A percentile compares a stretch with the other conserved stretches of the same genome.
These are phyloP conservation scores for Zygosaccharomyces bisporus DNA, from an alignment of 805 yeast species.

Conservation along the genomic window DNA sequence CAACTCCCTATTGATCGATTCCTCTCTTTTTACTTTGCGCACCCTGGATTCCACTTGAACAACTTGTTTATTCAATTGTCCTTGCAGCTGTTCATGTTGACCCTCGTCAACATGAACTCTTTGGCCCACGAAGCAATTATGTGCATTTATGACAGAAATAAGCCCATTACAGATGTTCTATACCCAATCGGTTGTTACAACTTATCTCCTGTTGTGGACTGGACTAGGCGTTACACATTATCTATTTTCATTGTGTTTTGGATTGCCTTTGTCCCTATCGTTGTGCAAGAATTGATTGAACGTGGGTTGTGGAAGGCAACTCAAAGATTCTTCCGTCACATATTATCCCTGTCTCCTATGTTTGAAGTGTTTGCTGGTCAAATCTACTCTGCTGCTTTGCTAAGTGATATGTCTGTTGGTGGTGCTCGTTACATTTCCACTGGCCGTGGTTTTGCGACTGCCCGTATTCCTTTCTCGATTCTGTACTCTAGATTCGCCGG, in stretches of 20 bases:
- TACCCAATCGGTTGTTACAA: constrained; percentile 73
- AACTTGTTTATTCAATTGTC: constrained; percentile 75
- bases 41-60: constrained; percentile 82
- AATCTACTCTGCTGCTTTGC: constrained; percentile 66
- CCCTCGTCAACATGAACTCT: constrained; percentile 67
- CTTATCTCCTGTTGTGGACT: constrained; percentile 67
- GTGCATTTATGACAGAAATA: constrained; percentile 61
- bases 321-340: constrained; percentile 64
- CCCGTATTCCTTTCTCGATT: constrained; percentile 71
- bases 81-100: constrained; percentile 65
- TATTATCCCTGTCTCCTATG: constrained; percentile 69
- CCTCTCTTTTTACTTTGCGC: constrained; percentile 80
- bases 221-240: constrained; percentile 77
- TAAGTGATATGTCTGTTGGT: constrained; percentile 71
- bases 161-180: constrained; percentile 62
- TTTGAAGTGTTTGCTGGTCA: constrained; percentile 83
- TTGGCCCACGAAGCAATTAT: constrained; percentile 66
- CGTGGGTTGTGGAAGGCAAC: constrained; percentile 76
- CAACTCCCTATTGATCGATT: constrained; percentile 77
- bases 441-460: constrained; percentile 83
- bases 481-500: constrained; percentile 76
- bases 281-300: constrained; percentile 75
- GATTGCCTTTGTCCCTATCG: constrained; percentile 74
- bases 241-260: constrained; percentile 80
- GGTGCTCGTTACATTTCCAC: constrained; percentile 86